Evolutionary conservation across 352 stramenopile genomes (phyloP).

Genomic region (Phytophthora boehmeriae): DNA sequence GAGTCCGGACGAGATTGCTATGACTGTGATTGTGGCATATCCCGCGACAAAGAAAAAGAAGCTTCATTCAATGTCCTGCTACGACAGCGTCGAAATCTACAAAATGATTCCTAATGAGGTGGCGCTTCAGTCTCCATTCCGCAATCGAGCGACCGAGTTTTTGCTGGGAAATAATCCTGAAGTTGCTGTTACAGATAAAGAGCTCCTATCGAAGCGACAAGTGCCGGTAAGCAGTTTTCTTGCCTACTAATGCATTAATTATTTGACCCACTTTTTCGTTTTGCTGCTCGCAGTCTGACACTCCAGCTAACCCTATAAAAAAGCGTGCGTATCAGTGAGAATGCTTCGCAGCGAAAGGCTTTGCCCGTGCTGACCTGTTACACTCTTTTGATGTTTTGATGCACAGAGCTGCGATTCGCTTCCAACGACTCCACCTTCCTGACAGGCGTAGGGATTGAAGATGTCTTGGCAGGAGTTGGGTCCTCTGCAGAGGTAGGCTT

Average conservation of each 20-base stretch:
- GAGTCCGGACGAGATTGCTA: slow-evolving; percentile 26
- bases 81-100: slow-evolving; percentile 85
- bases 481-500: slow-evolving; percentile 34
- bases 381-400: neutral
- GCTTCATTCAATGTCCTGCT: slow-evolving; percentile 40
- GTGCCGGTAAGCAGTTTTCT: slow-evolving; percentile 4
- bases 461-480: slow-evolving; percentile 40
- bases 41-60: slow-evolving; percentile 75
- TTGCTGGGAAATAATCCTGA: slow-evolving; percentile 34
- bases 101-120: slow-evolving; percentile 80
- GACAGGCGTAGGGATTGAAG: slow-evolving; percentile 76
- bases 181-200: slow-evolving; percentile 22
- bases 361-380: slow-evolving; percentile 3
- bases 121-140: slow-evolving; percentile 59
- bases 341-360: neutral
- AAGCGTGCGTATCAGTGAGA: slow-evolving; percentile 25
- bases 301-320: slow-evolving; percentile 20
- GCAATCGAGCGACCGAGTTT: slow-evolving; percentile 51
- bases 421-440: slow-evolving; percentile 75
- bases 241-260: neutral
- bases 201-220: slow-evolving; percentile 29
- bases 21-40: slow-evolving; percentile 63
- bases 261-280: no score
- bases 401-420: slow-evolving; percentile 42
- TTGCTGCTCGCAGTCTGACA: slow-evolving; percentile 22